Evolutionary conservation across 2,329 filamentous ascomycete genomes (phyloP), one percentile per base, ranked within the genome.

Genomic region (Fusarium tanahbumbuense): DNA sequence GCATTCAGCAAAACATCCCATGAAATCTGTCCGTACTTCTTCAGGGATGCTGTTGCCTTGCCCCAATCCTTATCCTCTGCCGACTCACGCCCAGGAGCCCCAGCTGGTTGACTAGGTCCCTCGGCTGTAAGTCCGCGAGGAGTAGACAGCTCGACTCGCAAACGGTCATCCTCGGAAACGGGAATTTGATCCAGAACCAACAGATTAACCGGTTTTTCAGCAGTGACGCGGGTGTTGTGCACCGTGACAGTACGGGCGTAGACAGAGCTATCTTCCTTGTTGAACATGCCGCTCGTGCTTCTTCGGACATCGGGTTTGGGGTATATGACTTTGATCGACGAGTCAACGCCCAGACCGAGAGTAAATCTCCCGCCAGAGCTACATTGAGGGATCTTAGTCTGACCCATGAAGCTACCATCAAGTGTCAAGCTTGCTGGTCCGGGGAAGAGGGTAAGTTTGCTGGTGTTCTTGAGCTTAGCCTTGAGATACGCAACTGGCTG

Each of bases 391-490:
- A 91, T 79, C 1, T 75, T 80, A 3, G 85, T 83, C 58, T 86
- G 86, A 6, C 89, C 88, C 57, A 91, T 80, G 77, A 91, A 91
- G 11, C 83, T 83, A 5, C 87, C 87, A 73, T 91, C 89, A n/a
- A 91, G 83, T 1, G 87, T 90, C 10, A 91, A 80, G 8, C 88
- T 87, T 0, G 83, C 83, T 2, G 82, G 82, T 7, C 88, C 88
- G 52, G 81, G 80, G 22, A 89, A 83, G 9, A 91, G 80, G 0
- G 87, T 86, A 45, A 89, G 81, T 66, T 83, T 84, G 73, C 84
- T 87, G 18, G 76, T 80, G 76, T 91, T 91, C 53, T 81, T 82
- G 42, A 91, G 77, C 54, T 83, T 82, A 18, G 87, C 87, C 64
- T 86, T 85, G 55, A 91, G 83, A 79, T 88, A 90, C 2, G 88